Base-by-base conservation (phyloP, 2,329 filamentous ascomycete genomes). In the Neonectria neomacrospora region DNA sequence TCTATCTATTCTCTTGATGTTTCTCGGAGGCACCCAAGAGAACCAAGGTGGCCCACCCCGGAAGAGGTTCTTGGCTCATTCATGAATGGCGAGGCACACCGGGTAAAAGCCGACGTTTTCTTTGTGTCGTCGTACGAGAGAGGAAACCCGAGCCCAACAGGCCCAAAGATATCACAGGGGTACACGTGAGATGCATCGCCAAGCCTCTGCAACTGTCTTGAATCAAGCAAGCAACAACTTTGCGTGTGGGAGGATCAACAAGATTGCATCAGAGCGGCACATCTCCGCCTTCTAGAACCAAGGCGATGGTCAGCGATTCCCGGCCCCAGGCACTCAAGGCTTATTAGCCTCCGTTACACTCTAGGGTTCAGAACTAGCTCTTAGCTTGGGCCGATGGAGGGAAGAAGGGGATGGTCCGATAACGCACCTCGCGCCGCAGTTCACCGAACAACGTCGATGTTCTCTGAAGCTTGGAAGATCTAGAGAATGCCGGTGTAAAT, bases 211-310 rank as follows among this genome's bases (percentile, higher is more conserved):
- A 26, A 54, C n/a, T n/a, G n/a, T n/a, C 18, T 20, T 42, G 9
- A 20, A 20, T 12, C 39, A 42, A 20, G 5, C 39, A 42, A 42
- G 42, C 10, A 39, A 23, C 12, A 14, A 30, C 32, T 44, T 14
- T 16, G 8, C 18, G 18, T 23, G 37, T 34, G 23, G 45, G 11
- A 45, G 48, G n/a, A 44, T 26, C 41, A 14, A 32, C 48, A 63
- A 34, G 54, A 30, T 30, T 42, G 1, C 14, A 37, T 12, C 32
- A 26, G 20, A 16, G 45, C 5, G 47, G 47, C 37, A 47, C 56
- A 47, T 61, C 44, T 61, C 58, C 47, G 58, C 53, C 52, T 53
- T 32, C 58, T 47, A 55, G 37, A 47, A 52, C 47, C 50, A 44
- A 45, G 30, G 30, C 11, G 45, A 41, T 61, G 58, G 47, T 34